Conservation (phyloP, 768 basidiomycete genomes). For the Mycena pura region DNA sequence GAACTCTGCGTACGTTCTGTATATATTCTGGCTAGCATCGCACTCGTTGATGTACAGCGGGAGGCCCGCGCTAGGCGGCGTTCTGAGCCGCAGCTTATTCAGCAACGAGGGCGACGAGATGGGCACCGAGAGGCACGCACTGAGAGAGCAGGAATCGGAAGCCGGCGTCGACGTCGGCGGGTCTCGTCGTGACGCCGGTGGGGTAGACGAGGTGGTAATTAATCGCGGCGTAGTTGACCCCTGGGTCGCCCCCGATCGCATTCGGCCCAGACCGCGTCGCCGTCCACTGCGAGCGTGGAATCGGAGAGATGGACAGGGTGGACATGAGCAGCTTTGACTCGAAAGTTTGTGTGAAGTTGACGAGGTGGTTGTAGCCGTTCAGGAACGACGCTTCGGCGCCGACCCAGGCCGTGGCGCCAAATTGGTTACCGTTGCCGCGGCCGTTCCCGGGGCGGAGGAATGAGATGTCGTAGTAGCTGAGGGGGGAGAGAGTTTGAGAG, state of each 20-base stretch:
- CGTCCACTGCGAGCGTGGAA: constrained; percentile 39
- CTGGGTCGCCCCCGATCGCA: constrained; percentile 14
- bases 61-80: not conserved
- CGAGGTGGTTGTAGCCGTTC: constrained; percentile 38
- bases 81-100: not conserved
- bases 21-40: constrained; percentile 45
- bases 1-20: constrained; percentile 46
- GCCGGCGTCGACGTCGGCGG: not conserved
- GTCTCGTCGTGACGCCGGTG: not conserved
- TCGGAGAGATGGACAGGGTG: constrained; percentile 44
- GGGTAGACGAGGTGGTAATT: constrained; percentile 5
- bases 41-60: constrained; percentile 43
- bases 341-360: constrained; percentile 35
- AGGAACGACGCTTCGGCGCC: constrained; percentile 35
- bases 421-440: constrained; percentile 40
- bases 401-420: constrained; percentile 42
- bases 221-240: constrained; percentile 11
- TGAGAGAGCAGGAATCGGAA: constrained; percentile 27
- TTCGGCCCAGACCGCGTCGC: constrained; percentile 24
- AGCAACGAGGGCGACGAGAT: no score
- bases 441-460: constrained; percentile 33
- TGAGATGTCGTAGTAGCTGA: constrained; percentile 44
- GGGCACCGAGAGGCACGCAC: constrained; percentile 22
- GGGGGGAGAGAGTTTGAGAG: constrained; percentile 31
- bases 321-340: constrained; percentile 27